A percentile compares a stretch with the other conserved stretches of the same genome.
phyloP scores from a whole-genome alignment of 176 grass and related monocot genomes.

The Panicum miliaceum region DNA sequence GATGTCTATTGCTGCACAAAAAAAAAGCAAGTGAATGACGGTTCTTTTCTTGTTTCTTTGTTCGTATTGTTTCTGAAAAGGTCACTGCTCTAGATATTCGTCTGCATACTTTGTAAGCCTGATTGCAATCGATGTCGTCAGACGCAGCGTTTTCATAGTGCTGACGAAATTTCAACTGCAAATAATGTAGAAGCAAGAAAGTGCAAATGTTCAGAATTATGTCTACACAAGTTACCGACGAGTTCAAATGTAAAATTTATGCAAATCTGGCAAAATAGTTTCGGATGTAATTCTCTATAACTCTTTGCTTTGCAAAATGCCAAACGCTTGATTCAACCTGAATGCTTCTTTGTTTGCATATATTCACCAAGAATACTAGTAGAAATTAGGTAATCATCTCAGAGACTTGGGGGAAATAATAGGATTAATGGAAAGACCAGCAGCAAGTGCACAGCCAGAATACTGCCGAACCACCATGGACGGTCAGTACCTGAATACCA shows the following conservation, averaged over 20 bases:
- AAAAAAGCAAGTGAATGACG: not conserved
- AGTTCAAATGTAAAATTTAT: conserved; percentile 9
- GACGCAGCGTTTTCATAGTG: conserved; percentile 1
- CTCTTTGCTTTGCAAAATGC: not conserved
- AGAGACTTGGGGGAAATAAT: conserved; percentile 1
- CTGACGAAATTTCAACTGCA: conserved; percentile 1
- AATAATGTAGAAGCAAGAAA: not conserved
- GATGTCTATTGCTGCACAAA: not conserved
- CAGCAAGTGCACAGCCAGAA: conserved; percentile 9
- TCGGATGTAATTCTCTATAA: not conserved
- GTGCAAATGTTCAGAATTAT: conserved; percentile 21
- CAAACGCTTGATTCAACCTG: not conserved
- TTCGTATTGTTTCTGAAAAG: not conserved
- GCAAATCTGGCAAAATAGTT: not conserved
- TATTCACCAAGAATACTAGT: not conserved
- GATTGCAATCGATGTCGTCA: not conserved
- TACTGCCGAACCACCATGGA: not conserved
- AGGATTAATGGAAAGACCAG: not conserved
- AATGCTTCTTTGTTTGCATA: not conserved
- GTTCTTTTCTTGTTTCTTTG: not conserved
- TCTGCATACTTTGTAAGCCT: conserved; percentile 13
- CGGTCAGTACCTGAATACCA: not conserved
- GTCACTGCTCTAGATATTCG: not conserved
- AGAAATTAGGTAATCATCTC: not conserved
- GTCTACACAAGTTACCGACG: not conserved